A percentile compares a stretch with the other conserved stretches of the same genome.
Conservation (phyloP, 2,329 filamentous ascomycete genomes). For the Exophiala viscosa region DNA sequence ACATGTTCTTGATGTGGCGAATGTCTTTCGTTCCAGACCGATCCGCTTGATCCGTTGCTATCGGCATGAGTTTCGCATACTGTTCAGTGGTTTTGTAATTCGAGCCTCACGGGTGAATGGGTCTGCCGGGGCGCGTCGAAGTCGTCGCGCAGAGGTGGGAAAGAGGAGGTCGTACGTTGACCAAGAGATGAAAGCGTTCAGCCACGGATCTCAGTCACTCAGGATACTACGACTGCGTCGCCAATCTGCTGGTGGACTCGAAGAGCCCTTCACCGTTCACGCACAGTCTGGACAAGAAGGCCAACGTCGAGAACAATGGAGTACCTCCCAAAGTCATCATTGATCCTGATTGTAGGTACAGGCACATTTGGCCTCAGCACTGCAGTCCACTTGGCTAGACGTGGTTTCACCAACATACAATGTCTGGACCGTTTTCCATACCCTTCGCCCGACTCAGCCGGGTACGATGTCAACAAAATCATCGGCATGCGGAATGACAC, state of each 20-base stretch:
- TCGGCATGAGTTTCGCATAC: constrained; percentile 8
- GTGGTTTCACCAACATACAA: constrained; percentile 40
- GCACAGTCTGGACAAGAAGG: background rate
- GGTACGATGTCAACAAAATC: constrained; percentile 9
- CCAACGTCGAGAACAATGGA: background rate
- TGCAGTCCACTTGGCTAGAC: constrained; percentile 31
- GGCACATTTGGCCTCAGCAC: constrained; percentile 52
- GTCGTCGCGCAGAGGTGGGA: background rate
- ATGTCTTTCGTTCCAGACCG: background rate
- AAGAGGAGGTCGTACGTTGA: background rate
- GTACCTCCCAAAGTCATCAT: constrained; percentile 9
- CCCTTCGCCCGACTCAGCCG: constrained; percentile 6
- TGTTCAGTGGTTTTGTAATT: background rate
- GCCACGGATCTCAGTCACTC: background rate
- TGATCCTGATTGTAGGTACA: constrained; percentile 48
- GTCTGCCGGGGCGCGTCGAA: background rate
- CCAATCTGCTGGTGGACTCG: background rate
- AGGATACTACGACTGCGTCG: background rate
- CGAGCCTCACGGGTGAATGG: background rate
- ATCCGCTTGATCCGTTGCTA: background rate
- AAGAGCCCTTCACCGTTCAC: background rate
- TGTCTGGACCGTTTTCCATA: constrained; percentile 6
- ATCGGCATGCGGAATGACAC: constrained; percentile 11
- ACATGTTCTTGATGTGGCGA: background rate
- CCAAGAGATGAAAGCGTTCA: background rate